A percentile compares a stretch with the other conserved stretches of the same genome.
Evolutionary conservation across 2,329 filamentous ascomycete species (phyloP).

Genomic region (Hymenoscyphus fraxineus): DNA sequence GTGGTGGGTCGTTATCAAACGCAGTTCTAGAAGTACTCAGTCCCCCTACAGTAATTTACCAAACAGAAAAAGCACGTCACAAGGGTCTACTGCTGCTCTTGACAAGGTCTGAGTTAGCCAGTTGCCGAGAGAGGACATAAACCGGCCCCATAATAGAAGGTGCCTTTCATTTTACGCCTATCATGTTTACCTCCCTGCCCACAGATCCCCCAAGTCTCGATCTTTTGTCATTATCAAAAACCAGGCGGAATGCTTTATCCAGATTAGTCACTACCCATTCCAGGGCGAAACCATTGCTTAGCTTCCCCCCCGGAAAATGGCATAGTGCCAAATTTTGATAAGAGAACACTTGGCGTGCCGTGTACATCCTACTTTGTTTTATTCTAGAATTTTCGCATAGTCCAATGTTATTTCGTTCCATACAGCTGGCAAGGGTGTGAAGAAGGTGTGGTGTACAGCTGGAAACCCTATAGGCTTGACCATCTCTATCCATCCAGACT

Average conservation of each 20-base stretch:
- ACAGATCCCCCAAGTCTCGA: background rate
- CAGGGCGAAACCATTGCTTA: slow-evolving; percentile 5
- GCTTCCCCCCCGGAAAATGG: slow-evolving; percentile 8
- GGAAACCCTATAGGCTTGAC: background rate
- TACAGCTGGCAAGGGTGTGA: slow-evolving; percentile 9
- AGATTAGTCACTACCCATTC: slow-evolving; percentile 7
- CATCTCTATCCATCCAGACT: slow-evolving; percentile 5
- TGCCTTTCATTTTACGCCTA: slow-evolving; percentile 6
- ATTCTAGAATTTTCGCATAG: slow-evolving; percentile 2
- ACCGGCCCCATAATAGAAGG: slow-evolving; percentile 7
- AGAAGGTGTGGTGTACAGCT: background rate
- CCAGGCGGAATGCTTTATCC: slow-evolving; percentile 6
- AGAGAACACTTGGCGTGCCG: background rate
- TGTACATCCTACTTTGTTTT: background rate
- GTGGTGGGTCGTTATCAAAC: background rate
- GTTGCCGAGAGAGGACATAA: slow-evolving; percentile 9
- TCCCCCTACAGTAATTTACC: background rate
- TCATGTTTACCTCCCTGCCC: background rate
- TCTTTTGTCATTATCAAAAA: slow-evolving; percentile 5
- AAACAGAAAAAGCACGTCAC: slow-evolving; percentile 10
- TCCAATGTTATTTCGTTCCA: slow-evolving; percentile 6
- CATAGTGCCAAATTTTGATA: slow-evolving; percentile 4
- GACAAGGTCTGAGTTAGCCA: slow-evolving; percentile 13
- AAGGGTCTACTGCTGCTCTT: slow-evolving; percentile 7
- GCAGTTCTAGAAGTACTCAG: slow-evolving; percentile 3